A percentile compares a stretch with the other conserved stretches of the same genome.
phyloP scores from a whole-genome alignment of 208 protist species.

The Endotrypanum monterogeii region DNA sequence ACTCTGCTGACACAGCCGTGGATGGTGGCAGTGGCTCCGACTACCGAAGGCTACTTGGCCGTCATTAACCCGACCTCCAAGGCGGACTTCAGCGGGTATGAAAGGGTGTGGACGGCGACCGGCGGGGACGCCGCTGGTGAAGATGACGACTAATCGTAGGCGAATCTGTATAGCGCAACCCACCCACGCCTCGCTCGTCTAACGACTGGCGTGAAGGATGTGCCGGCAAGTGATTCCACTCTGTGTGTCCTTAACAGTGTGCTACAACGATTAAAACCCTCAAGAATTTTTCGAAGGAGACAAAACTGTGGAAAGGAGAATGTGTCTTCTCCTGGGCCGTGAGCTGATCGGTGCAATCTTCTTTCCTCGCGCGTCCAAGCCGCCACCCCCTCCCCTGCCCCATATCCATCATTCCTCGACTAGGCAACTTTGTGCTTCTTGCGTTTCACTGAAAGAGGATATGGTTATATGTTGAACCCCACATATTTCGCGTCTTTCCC shows the following conservation, averaged over 20 bases:
- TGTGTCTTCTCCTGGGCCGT: too few species aligned
- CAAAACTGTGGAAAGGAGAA: background rate
- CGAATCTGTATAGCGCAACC: background rate
- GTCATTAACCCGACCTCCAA: slow-evolving; percentile 71
- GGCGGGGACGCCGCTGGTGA: slow-evolving; percentile 64
- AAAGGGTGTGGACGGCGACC: slow-evolving; percentile 64
- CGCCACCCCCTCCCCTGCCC: too few species aligned
- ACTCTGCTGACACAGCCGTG: slow-evolving; percentile 51
- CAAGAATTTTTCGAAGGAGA: too few species aligned
- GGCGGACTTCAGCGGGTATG: slow-evolving; percentile 45
- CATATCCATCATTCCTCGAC: too few species aligned
- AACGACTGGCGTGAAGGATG: background rate
- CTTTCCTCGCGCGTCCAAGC: too few species aligned
- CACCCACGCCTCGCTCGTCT: background rate
- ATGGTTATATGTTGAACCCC: background rate
- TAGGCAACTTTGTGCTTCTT: too few species aligned
- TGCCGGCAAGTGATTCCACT: background rate
- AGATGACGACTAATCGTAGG: slow-evolving; percentile 37
- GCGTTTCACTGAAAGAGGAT: too few species aligned
- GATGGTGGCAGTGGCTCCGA: slow-evolving; percentile 61
- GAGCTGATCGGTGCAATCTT: too few species aligned
- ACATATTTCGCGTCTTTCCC: background rate
- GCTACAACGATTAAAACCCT: background rate
- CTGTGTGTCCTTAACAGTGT: background rate
- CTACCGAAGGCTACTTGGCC: slow-evolving; percentile 72